These are phyloP conservation scores for Hansenula anomala DNA, from an alignment of 1,139 yeast species.

Conservation along the genomic window DNA sequence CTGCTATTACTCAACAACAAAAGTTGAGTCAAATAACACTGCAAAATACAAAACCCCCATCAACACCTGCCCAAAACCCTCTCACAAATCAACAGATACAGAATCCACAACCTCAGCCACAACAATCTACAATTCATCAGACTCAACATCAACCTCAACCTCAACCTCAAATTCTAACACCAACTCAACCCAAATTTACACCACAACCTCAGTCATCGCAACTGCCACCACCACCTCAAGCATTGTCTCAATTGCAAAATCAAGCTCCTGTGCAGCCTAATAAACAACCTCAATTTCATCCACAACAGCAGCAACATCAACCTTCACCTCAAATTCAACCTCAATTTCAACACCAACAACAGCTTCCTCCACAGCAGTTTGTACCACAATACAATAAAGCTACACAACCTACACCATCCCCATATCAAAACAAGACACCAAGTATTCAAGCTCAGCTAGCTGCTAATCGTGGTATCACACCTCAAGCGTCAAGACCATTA, in stretches of 20 bases:
- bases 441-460: conserved; percentile 51
- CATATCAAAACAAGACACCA: conserved; percentile 11
- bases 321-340: not conserved
- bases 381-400: not conserved
- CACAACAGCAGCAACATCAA: conserved; percentile 4
- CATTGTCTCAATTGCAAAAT: no score
- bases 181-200: not conserved
- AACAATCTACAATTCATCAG: conserved; percentile 1
- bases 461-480: conserved; percentile 38
- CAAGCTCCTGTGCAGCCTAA: no score
- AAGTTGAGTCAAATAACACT: not conserved
- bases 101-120: not conserved
- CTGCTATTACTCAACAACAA: not conserved
- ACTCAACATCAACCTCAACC: conserved; percentile 1
- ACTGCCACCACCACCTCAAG: not conserved
- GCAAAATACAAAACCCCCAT: not conserved
- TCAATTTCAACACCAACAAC: conserved; percentile 4
- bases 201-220: conserved; percentile 3
- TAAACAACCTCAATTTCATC: conserved; percentile 4
- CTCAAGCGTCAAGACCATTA: conserved; percentile 13
- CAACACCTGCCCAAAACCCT: not conserved
- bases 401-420: not conserved
- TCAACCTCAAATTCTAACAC: not conserved
- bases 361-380: conserved; percentile 1
- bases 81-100: not conserved